Evolutionary conservation across 805 yeast genomes (phyloP).

Genomic region (Starmerella khaoyaiensis): DNA sequence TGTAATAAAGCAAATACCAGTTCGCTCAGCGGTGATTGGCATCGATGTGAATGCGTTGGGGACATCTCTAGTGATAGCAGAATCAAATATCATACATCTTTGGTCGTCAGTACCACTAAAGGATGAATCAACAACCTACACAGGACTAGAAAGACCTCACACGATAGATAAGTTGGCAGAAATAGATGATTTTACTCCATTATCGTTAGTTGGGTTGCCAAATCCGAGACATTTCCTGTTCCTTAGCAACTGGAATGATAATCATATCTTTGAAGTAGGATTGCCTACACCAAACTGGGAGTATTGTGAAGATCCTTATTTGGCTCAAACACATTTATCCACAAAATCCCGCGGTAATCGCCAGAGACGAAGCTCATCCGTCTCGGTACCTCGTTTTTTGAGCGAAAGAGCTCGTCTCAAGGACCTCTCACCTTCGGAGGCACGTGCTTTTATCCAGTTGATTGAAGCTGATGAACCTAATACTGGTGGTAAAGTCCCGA

Average conservation of each 20-base stretch:
- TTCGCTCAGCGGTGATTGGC: conserved; percentile 35
- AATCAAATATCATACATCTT: conserved; percentile 46
- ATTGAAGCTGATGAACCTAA: conserved; percentile 12
- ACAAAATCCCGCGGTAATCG: conserved; percentile 1
- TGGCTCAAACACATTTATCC: conserved; percentile 11
- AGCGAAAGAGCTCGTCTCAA: conserved; percentile 39
- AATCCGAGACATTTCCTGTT: conserved; percentile 59
- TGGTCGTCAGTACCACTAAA: conserved; percentile 52
- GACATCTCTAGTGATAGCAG: conserved; percentile 59
- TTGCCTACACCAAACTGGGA: conserved; percentile 36
- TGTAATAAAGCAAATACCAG: conserved; percentile 52
- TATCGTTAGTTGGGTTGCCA: conserved; percentile 73
- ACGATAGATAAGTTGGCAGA: conserved; percentile 20
- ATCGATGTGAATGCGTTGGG: conserved; percentile 57
- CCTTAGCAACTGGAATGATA: conserved; percentile 62
- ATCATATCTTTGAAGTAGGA: conserved; percentile 45
- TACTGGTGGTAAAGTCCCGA: conserved; percentile 40
- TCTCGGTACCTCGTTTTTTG: conserved; percentile 34
- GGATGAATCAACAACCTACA: conserved; percentile 21
- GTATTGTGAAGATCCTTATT: conserved; percentile 1
- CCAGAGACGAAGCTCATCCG: conserved; percentile 23
- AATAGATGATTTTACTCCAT: conserved; percentile 32
- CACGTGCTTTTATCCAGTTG: conserved; percentile 8
- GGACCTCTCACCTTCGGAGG: conserved; percentile 10
- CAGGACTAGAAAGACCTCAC: conserved; percentile 27